Base-by-base conservation (phyloP, 441 rosid species). In the Corymbia citriodora region DNA sequence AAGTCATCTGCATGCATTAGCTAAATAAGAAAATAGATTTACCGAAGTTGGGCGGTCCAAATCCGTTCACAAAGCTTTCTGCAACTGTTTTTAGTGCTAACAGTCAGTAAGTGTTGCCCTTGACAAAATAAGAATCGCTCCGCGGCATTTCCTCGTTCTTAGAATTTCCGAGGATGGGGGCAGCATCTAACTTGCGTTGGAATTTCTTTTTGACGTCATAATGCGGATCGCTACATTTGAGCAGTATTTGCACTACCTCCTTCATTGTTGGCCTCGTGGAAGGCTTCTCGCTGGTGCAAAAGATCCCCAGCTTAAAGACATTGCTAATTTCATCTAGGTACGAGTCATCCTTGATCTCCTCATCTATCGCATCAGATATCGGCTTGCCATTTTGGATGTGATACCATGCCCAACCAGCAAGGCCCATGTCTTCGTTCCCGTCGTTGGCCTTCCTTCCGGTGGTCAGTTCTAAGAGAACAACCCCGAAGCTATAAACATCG, bases 401-500 rank as follows among this genome's bases (percentile, higher is more conserved):
- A 17, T 87, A 88, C 94, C 93, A 93, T 17, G 97, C 94, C 97
- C 96, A 96, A 31, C 93, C 94, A 12, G 95, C 95, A 0, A 95
- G 94, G 88, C 94, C 45, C 50, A 92, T 87, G 63, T 93, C 90
- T 89, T 92, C 95, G 53, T 94, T 94, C 5, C 95, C 96, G 13
- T 92, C 53, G 18, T 90, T 91, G 3, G 96, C 92, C 82, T 94
- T 92, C 55, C 90, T 94, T 74, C 97, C 96, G 0, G 98, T 96
- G 52, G 95, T 92, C 90, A 96, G 92, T 85, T 96, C 97, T 45
- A 96, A 59, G 52, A 96, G 98, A 55, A 96, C 91, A 8, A 95
- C 96, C 19, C 97, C 96, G 27, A 94, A 96, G 91, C 96, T 94
- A 86, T 94, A 96, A 21, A 95, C 95, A 65, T 96, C 96, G 13